Evolutionary conservation across 805 yeast species (phyloP).

Genomic region (Sugiyamaella smithiae): DNA sequence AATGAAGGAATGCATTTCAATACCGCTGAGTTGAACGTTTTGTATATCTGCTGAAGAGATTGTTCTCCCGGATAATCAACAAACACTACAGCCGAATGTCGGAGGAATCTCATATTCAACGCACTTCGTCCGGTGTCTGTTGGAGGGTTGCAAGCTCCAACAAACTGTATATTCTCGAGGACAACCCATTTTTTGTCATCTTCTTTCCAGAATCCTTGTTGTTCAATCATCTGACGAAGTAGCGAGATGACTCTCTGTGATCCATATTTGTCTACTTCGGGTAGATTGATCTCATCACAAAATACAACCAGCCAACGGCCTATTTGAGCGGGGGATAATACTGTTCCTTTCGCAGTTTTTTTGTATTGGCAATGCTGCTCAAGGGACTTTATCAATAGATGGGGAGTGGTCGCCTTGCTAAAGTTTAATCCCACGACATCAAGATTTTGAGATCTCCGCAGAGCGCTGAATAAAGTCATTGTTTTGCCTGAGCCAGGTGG

Average conservation of each 20-base stretch:
- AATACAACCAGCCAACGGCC: slow-evolving; percentile 78
- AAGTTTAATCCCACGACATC: slow-evolving; percentile 72
- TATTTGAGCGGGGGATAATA: slow-evolving; percentile 54
- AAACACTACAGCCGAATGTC: slow-evolving; percentile 63
- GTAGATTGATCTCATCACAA: slow-evolving; percentile 89
- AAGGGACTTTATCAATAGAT: slow-evolving; percentile 55
- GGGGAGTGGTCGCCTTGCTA: slow-evolving; percentile 74
- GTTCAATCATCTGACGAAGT: slow-evolving; percentile 70
- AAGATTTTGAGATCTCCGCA: slow-evolving; percentile 54
- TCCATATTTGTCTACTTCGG: slow-evolving; percentile 66
- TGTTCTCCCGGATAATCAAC: slow-evolving; percentile 72
- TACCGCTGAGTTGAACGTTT: slow-evolving; percentile 52
- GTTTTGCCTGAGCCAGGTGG: slow-evolving; percentile 99
- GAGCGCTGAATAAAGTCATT: slow-evolving; percentile 74
- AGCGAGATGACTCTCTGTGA: slow-evolving; percentile 70
- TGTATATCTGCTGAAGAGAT: slow-evolving; percentile 68
- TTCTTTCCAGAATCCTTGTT: slow-evolving; percentile 72
- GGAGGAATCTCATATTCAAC: slow-evolving; percentile 57
- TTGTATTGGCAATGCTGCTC: slow-evolving; percentile 70
- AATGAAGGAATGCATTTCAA: slow-evolving; percentile 60
- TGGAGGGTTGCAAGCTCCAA: slow-evolving; percentile 96
- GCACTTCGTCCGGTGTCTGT: slow-evolving; percentile 69
- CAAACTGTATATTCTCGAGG: slow-evolving; percentile 65
- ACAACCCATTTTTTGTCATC: slow-evolving; percentile 62
- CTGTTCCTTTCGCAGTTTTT: slow-evolving; percentile 48